Evolutionary conservation across 176 grass and related monocot genomes (phyloP), one percentile per base, ranked within the genome.

Genomic region (Ampelocalamus luodianensis): DNA sequence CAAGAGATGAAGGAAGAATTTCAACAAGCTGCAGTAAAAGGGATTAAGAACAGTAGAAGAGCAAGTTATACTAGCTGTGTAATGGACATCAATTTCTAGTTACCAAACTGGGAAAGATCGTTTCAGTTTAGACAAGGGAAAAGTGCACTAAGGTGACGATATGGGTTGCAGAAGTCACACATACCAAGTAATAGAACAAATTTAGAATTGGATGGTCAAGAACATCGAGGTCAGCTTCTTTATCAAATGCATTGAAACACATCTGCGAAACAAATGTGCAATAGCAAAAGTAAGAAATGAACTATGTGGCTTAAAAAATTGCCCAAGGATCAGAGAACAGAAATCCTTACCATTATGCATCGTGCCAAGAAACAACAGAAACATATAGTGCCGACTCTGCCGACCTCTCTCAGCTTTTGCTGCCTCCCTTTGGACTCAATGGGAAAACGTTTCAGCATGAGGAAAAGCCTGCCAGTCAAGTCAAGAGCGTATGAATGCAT

Each of bases 131-230:
- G 45, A 84, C 22, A 38, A 65, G 53, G 0, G 12, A 43, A 53
- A 24, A 44, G 5, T 65, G 0, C 15, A 18, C 1, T 2, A 22
- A 56, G 39, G 45, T 65, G 20, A 65, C 45, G 5, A 22, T 32
- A 22, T 49, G 44, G 9, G 17, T 62, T 63, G 45, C 14, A 48
- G 37, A 55, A 54, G 49, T 66, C 27, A 27, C 0, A 4, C 71
- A 2, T 97, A 98, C 96, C 85, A 92, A 60, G 74, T 98, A 95
- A 90, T 90, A 93, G 69, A 89, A 62, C 40, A 98, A 93, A 79
- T 93, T 95, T 16, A 95, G 79, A 55, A 98, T 58, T 44, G 96
- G 89, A 92, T 95, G 93, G 56, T 92, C 68, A 54, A 95, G 85
- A 72, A 93, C 93, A 65, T 98, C 93, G 26, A 95, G 88, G 65